Percentiles rank a stretch among this genome's conserved stretches.
phyloP scores from a whole-genome alignment of 73 alveolate species.

The Halteria grandinella region DNA sequence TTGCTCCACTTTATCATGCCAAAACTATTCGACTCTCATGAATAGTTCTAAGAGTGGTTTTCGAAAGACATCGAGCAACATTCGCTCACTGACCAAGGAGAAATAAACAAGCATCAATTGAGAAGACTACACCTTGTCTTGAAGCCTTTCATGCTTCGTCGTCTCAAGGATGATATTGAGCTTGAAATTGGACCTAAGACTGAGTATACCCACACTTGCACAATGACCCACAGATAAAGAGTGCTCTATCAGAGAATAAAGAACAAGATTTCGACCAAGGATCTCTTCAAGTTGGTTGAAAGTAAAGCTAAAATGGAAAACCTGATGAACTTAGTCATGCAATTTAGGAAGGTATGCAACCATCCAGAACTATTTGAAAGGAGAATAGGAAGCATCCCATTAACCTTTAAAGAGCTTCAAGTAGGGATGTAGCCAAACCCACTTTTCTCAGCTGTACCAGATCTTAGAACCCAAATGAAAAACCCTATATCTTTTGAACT shows the following conservation, averaged over 20 bases:
- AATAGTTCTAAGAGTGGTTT: conserved; percentile 98
- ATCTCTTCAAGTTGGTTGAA: conserved; percentile 90
- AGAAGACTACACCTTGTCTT: conserved; percentile 95
- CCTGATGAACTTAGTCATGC: conserved; percentile 96
- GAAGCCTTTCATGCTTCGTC: conserved; percentile 97
- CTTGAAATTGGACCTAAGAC: conserved; percentile 95
- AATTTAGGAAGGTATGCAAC: conserved; percentile 96
- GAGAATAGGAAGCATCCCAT: conserved; percentile 93
- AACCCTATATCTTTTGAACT: conserved; percentile 79
- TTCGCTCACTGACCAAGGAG: conserved; percentile 90
- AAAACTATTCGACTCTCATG: conserved; percentile 95
- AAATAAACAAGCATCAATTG: conserved; percentile 91
- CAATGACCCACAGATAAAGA: conserved; percentile 95
- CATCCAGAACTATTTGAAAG: conserved; percentile 98
- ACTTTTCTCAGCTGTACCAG: conserved; percentile 36
- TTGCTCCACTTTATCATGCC: conserved; percentile 98
- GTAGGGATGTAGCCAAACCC: conserved; percentile 54
- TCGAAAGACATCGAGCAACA: conserved; percentile 97
- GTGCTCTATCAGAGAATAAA: conserved; percentile 90
- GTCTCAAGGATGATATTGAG: conserved; percentile 98
- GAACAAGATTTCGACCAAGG: conserved; percentile 90
- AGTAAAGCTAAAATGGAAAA: conserved; percentile 93
- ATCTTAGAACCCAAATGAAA: conserved; percentile 36
- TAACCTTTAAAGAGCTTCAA: conserved; percentile 71
- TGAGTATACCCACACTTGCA: conserved; percentile 90